phyloP scores from a whole-genome alignment of 176 grass and related monocot species.

The Ampelocalamus luodianensis region DNA sequence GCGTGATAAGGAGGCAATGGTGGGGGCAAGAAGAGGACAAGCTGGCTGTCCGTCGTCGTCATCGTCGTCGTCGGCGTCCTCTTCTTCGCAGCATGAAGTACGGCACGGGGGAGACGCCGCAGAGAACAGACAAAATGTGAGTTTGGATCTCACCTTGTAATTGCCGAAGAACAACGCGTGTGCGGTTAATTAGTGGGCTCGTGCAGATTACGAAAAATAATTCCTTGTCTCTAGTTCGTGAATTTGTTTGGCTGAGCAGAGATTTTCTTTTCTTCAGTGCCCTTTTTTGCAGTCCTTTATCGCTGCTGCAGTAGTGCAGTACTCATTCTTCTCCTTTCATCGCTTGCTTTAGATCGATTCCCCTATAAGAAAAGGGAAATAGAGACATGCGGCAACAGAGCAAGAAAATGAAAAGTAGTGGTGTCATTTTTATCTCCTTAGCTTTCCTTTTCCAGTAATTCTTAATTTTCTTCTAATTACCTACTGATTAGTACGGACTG shows the following conservation, averaged over 20 bases:
- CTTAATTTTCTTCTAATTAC: background rate
- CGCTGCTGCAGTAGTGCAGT: background rate
- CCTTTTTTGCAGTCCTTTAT: slow-evolving; percentile 37
- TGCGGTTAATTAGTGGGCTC: slow-evolving; percentile 31
- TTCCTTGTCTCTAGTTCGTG: slow-evolving; percentile 28
- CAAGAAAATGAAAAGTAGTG: background rate
- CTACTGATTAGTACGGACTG: background rate
- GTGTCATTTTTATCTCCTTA: background rate
- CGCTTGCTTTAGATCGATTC: slow-evolving; percentile 32
- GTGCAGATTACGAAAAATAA: background rate
- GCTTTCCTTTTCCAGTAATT: background rate
- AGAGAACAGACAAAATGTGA: slow-evolving; percentile 65
- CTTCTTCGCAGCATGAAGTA: slow-evolving; percentile 53
- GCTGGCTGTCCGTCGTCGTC: slow-evolving; percentile 43
- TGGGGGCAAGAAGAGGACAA: slow-evolving; percentile 37
- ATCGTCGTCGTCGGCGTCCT: slow-evolving; percentile 47
- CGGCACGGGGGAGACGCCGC: slow-evolving; percentile 40
- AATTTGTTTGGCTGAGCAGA: slow-evolving; percentile 33
- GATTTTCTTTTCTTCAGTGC: slow-evolving; percentile 28
- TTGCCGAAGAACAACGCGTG: slow-evolving; percentile 11
- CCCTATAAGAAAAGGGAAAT: slow-evolving; percentile 36
- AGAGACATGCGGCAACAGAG: background rate
- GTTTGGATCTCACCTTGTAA: slow-evolving; percentile 95
- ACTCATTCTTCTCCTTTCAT: slow-evolving; percentile 32
- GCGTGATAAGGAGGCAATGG: slow-evolving; percentile 51